These are phyloP conservation scores for Phialemonium atrogriseum DNA, from an alignment of 2,329 filamentous ascomycete species.

Conservation along the genomic window DNA sequence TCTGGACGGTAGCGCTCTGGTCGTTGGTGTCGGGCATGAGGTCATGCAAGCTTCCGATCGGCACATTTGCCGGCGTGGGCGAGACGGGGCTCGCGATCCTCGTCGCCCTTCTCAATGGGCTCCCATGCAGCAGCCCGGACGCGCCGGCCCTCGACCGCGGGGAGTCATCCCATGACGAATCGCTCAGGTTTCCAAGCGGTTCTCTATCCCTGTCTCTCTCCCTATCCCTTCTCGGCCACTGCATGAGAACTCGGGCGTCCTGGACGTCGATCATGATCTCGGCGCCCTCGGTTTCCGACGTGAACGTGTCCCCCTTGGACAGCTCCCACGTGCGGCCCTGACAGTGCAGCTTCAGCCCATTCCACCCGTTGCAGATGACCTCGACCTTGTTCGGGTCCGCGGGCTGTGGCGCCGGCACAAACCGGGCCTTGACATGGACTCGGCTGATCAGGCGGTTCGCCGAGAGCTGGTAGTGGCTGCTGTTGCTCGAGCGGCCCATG, in stretches of 20 bases:
- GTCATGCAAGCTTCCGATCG: constrained; percentile 32
- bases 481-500: constrained; percentile 92
- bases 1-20: constrained; percentile 43
- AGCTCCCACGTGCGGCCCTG: constrained; percentile 81
- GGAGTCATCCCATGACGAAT: constrained; percentile 65
- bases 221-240: constrained; percentile 64
- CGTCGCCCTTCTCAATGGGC: constrained; percentile 46
- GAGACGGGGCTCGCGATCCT: constrained; percentile 71
- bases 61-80: constrained; percentile 38
- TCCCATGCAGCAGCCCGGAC: constrained; percentile 44
- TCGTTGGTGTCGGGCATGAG: constrained; percentile 30
- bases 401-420: constrained; percentile 59
- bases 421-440: constrained; percentile 83
- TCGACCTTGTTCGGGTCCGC: constrained; percentile 73
- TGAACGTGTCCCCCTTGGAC: constrained; percentile 80
- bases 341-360: constrained; percentile 87
- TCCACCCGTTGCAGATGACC: constrained; percentile 91
- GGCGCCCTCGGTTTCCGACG: constrained; percentile 75
- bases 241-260: constrained; percentile 79
- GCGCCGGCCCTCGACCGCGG: constrained; percentile 30
- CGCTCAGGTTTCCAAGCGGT: constrained; percentile 46
- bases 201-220: constrained; percentile 18
- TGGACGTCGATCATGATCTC: constrained; percentile 96
- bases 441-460: constrained; percentile 88
- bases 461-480: constrained; percentile 90